Evolutionary conservation across 768 basidiomycete species (phyloP), one percentile per base, ranked within the genome.

Genomic region (Termitomyces sp.): DNA sequence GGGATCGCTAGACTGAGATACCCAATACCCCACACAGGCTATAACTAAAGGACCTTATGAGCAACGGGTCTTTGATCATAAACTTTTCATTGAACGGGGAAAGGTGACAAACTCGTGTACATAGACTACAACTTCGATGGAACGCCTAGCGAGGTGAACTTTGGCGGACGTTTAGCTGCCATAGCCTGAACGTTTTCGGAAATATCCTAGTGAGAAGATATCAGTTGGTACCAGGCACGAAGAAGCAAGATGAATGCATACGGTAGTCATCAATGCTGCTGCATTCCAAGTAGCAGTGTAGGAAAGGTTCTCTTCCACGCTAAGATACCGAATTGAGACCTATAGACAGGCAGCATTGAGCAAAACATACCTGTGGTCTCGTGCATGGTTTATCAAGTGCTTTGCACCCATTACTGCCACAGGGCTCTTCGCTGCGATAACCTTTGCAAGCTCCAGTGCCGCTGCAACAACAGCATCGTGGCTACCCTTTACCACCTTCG

Each of bases 391-490:
- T 49, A 96, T 74, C 0, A 95, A 70, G 56, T 83, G 84, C 72
- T 96, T 97, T 6, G 91, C 86, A 1, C 87, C 83, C 0, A 78
- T 61, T 0, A 91, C 83, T 0, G 93, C 94, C 3, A 95, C 71
- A 0, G 94, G 94, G 35, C 86, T 88, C 72, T 94, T 94, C 21
- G 62, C 59, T 37, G 89, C 87, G 30, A 94, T 88, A 1, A 77
- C 64, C 55, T 71, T 71, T 0, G 89, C 93, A 14, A 89, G 72
- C 14, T 79, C 74, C n/a, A 93, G 57, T 0, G 91, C 89, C 0
- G 79, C 84, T 5, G 70, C 67, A 4, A 88, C 68, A 0, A 95
- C 94, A 43, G 83, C 87, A 0, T 80, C 78, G 23, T 78, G 72
- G 0, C 85, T 80, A 0, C 92, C 92, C 1, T 73, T 57, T 0